Percentiles rank a stretch among this genome's conserved stretches.
Conservation (phyloP, 2,329 filamentous ascomycete species). For the Arachnomyces sp. region DNA sequence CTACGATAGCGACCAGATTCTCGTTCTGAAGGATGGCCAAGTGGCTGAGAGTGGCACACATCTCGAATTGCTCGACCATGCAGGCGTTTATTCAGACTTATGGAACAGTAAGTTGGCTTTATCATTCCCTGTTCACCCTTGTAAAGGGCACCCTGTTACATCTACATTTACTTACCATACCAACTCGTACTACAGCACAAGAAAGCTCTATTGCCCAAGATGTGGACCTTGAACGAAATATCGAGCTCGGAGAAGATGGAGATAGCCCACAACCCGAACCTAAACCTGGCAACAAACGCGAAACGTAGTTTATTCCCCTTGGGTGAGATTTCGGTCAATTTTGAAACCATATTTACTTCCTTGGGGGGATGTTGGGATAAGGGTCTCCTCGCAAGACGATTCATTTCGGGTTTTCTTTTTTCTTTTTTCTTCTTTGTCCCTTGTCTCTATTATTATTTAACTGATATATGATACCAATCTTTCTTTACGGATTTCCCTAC, state of each 20-base stretch:
- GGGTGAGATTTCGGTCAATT: no score
- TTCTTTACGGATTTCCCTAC: no score
- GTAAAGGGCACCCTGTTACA: no score
- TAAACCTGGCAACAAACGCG: slow-evolving; percentile 2
- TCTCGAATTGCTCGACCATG: slow-evolving; percentile 67
- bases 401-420: not conserved
- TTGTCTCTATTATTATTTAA: no score
- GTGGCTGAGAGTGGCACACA: slow-evolving; percentile 91
- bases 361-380: not conserved
- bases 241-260: slow-evolving; percentile 28
- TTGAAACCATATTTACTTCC: no score
- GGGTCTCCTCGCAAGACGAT: not conserved
- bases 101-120: slow-evolving; percentile 67
- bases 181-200: slow-evolving; percentile 42
- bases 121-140: not conserved
- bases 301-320: slow-evolving; percentile 1
- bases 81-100: slow-evolving; percentile 76
- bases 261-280: slow-evolving; percentile 10
- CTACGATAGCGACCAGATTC: slow-evolving; percentile 86
- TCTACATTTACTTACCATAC: no score
- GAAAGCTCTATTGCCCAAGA: slow-evolving; percentile 47
- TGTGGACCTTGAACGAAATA: slow-evolving; percentile 33
- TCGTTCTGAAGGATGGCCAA: slow-evolving; percentile 73
- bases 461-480: no score
- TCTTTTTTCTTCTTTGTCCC: no score